Evolutionary conservation across 2,329 filamentous ascomycete genomes (phyloP).

Genomic region (Parastagonospora avenae): DNA sequence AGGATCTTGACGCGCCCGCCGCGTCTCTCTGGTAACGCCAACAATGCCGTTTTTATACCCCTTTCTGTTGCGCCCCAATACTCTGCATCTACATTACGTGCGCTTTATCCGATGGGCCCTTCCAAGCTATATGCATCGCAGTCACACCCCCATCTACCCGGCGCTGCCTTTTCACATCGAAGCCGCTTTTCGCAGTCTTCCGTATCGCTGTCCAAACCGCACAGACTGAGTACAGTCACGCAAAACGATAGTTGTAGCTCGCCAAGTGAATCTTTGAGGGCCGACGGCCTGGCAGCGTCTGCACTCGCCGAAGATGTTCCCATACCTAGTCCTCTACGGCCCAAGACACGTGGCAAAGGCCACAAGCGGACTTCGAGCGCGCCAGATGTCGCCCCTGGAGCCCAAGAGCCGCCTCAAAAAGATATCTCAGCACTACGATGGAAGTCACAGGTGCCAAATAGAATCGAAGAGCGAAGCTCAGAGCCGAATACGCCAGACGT

Average conservation of each 20-base stretch:
- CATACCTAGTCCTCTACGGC: constrained; percentile 17
- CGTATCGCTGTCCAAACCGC: constrained; percentile 36
- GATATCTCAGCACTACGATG: constrained; percentile 19
- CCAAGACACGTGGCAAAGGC: not conserved
- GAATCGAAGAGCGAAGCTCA: constrained; percentile 1
- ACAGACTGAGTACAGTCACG: constrained; percentile 32
- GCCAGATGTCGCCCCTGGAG: constrained; percentile 14
- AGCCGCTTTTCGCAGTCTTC: constrained; percentile 33
- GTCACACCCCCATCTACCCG: constrained; percentile 26
- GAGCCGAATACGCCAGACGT: not conserved
- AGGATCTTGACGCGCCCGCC: constrained; percentile 20
- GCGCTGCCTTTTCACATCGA: constrained; percentile 21
- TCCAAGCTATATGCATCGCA: constrained; percentile 22
- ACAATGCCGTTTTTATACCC: constrained; percentile 25
- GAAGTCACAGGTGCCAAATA: constrained; percentile 13
- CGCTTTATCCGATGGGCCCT: constrained; percentile 33
- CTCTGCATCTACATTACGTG: constrained; percentile 40
- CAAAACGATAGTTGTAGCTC: constrained; percentile 28
- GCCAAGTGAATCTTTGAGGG: constrained; percentile 24
- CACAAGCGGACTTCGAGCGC: constrained; percentile 23
- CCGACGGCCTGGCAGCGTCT: constrained; percentile 14
- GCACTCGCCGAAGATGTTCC: constrained; percentile 5
- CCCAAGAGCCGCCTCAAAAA: constrained; percentile 3
- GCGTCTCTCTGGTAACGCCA: constrained; percentile 21
- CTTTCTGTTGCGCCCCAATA: constrained; percentile 33